These are phyloP conservation scores for Orychophragmus violaceus DNA, from an alignment of 345 rosid genomes.

Conservation along the genomic window DNA sequence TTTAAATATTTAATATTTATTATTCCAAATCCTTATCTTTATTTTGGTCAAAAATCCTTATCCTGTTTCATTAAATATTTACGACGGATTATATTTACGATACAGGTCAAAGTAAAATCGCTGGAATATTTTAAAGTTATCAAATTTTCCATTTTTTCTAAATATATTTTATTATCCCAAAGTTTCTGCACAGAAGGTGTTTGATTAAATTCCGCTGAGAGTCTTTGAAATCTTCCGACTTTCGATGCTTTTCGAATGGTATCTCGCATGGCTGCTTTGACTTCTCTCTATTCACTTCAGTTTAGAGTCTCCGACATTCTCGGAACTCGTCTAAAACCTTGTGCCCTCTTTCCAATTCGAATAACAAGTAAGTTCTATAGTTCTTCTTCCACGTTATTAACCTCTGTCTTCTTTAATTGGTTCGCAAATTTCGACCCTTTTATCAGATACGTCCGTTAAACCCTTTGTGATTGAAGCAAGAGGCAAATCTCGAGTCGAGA, in stretches of 20 bases:
- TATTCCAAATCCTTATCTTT: neutral
- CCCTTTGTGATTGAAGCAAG: conserved; percentile 43
- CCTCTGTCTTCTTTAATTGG: neutral
- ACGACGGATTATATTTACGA: neutral
- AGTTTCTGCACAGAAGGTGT: conserved; percentile 22
- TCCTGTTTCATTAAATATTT: conserved; percentile 20
- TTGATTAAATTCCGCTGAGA: conserved; percentile 20
- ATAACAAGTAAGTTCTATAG: conserved; percentile 4
- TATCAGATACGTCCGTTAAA: neutral
- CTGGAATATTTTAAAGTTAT: neutral
- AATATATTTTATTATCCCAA: neutral
- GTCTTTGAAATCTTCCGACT: neutral
- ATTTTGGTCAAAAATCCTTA: no score
- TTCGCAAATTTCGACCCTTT: neutral
- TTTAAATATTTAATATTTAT: neutral
- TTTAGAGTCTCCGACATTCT: neutral
- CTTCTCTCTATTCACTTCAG: neutral
- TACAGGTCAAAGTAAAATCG: neutral
- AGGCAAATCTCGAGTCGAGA: conserved; percentile 49
- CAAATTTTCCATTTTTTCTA: neutral
- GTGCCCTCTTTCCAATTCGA: conserved; percentile 8
- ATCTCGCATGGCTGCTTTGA: conserved; percentile 21
- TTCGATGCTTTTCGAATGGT: conserved; percentile 11
- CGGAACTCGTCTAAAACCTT: conserved; percentile 20
- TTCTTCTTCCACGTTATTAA: neutral